phyloP scores from a whole-genome alignment of 305 asterid species.

The Euphrasia arctica region DNA sequence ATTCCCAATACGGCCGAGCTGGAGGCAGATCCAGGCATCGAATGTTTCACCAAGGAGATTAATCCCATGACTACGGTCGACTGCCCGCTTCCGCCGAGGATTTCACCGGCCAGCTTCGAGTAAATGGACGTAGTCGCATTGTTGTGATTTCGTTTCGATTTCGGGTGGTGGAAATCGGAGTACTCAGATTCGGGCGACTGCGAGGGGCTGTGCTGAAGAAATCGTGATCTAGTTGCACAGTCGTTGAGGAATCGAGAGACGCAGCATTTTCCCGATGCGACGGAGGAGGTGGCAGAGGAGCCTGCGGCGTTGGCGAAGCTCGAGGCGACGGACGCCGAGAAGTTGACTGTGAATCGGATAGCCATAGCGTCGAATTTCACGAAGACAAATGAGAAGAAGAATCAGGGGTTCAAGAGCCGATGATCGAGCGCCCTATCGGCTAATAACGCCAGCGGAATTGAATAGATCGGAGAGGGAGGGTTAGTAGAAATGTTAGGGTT shows the following conservation, averaged over 20 bases:
- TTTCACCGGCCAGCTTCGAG: conserved; percentile 47
- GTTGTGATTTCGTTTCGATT: conserved; percentile 25
- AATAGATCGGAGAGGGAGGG: conserved; percentile 27
- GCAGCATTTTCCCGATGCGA: conserved; percentile 55
- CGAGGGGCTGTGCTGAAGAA: conserved; percentile 39
- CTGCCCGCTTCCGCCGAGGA: conserved; percentile 39
- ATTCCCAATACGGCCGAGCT: conserved; percentile 41
- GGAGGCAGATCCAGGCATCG: conserved; percentile 38
- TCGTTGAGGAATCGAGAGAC: conserved; percentile 59
- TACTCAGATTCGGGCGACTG: conserved; percentile 41
- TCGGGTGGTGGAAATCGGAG: conserved; percentile 40
- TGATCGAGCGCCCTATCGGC: conserved; percentile 24
- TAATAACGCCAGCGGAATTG: conserved; percentile 29
- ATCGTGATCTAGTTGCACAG: conserved; percentile 34
- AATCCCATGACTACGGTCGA: conserved; percentile 54
- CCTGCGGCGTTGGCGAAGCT: conserved; percentile 36
- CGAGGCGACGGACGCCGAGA: conserved; percentile 73
- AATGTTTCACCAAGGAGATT: conserved; percentile 50
- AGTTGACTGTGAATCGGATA: conserved; percentile 66
- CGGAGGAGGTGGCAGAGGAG: conserved; percentile 19
- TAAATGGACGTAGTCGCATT: conserved; percentile 34
- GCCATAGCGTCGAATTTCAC: conserved; percentile 61
- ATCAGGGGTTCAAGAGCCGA: conserved; percentile 22
- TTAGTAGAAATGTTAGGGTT: conserved; percentile 34
- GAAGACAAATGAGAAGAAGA: conserved; percentile 33